These are phyloP conservation scores for Vigna trinervia DNA, from an alignment of 306 rosid genomes.

Conservation along the genomic window DNA sequence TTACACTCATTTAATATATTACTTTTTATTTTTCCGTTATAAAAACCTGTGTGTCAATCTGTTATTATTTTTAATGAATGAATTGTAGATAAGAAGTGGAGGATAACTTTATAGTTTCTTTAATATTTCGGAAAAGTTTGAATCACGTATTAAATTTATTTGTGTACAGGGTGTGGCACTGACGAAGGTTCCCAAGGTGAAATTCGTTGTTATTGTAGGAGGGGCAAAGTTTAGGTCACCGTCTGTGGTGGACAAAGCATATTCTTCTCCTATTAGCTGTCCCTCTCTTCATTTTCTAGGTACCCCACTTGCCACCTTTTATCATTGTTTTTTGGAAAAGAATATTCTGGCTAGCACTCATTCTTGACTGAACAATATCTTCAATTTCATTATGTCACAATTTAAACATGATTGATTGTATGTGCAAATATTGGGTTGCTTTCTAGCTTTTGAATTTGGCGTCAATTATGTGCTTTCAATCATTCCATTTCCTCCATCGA, in stretches of 20 bases:
- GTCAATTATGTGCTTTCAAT: too few species aligned
- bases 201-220: conserved; percentile 73
- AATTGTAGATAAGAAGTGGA: too few species aligned
- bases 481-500: too few species aligned
- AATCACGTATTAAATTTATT: too few species aligned
- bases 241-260: conserved; percentile 61
- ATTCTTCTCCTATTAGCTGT: conserved; percentile 58
- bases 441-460: too few species aligned
- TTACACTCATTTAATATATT: too few species aligned
- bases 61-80: background rate
- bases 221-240: conserved; percentile 73
- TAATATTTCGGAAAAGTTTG: too few species aligned
- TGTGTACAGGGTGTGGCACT: conserved; percentile 70
- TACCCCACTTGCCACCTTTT: conserved; percentile 35
- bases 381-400: background rate
- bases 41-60: too few species aligned
- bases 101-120: too few species aligned
- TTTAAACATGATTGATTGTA: background rate
- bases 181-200: conserved; percentile 72
- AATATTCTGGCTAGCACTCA: conserved; percentile 5
- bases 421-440: too few species aligned
- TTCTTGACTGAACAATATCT: background rate
- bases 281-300: conserved; percentile 89
- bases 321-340: background rate
- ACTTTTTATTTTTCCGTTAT: too few species aligned